Percentiles rank a stretch among this genome's conserved stretches.
Conservation (phyloP, 805 yeast genomes). For the Schizosaccharomyces cryophilus region DNA sequence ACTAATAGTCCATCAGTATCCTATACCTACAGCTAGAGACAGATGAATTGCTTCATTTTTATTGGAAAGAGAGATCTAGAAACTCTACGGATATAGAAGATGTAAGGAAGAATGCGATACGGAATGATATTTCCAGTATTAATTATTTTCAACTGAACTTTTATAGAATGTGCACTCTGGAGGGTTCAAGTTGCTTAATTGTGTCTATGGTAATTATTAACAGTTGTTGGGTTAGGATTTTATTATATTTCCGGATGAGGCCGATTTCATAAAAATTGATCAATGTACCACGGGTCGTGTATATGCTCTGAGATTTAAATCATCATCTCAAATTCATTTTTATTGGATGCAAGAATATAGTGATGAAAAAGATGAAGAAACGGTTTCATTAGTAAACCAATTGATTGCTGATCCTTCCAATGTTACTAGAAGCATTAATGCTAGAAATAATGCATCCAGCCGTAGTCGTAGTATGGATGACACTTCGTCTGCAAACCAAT, state of each 20-base stretch:
- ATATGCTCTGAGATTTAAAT: slow-evolving; percentile 35
- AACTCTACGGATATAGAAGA: slow-evolving; percentile 1
- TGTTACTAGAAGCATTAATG: background rate
- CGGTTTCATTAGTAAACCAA: slow-evolving; percentile 20
- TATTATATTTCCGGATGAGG: slow-evolving; percentile 65
- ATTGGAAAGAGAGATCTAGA: slow-evolving; percentile 1
- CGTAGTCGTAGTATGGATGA: background rate
- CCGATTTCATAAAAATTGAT: slow-evolving; percentile 42
- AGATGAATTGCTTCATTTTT: slow-evolving; percentile 2
- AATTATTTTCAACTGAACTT: background rate
- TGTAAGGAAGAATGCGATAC: background rate
- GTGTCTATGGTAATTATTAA: slow-evolving; percentile 17
- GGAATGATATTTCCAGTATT: background rate
- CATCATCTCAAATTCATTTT: slow-evolving; percentile 31
- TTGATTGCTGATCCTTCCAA: slow-evolving; percentile 19
- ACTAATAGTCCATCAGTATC: background rate
- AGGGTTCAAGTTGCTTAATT: background rate
- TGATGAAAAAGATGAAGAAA: slow-evolving; percentile 29
- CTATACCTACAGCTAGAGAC: background rate
- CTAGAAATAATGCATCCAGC: background rate
- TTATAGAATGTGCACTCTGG: background rate
- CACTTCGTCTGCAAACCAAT: background rate
- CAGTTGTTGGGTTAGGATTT: slow-evolving; percentile 19
- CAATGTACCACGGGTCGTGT: slow-evolving; percentile 61
- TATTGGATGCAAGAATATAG: slow-evolving; percentile 55